Conservation (phyloP, 352 stramenopile genomes). For the Globisporangium paddicum region DNA sequence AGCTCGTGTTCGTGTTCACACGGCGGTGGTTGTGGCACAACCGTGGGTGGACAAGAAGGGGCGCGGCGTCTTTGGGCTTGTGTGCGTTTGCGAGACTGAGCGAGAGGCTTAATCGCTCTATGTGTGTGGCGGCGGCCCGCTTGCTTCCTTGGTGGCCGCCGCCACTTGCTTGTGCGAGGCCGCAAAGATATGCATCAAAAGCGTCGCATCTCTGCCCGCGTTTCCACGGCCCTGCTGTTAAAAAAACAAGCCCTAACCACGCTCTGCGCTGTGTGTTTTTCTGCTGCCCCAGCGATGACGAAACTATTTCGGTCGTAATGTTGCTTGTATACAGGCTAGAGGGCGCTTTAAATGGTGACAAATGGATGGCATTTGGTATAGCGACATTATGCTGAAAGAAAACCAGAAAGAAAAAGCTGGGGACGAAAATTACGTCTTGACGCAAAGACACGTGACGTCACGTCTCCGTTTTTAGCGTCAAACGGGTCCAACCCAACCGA, state of each 20-base stretch:
- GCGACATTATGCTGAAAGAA: too few species aligned
- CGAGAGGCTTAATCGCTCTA: not conserved
- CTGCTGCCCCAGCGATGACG: not conserved
- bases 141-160: not conserved
- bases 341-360: too few species aligned
- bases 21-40: not conserved
- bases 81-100: not conserved
- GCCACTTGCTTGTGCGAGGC: slow-evolving; percentile 2
- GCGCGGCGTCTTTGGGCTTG: slow-evolving; percentile 2
- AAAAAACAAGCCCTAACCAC: slow-evolving; percentile 12
- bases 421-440: too few species aligned
- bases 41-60: not conserved
- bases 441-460: not conserved
- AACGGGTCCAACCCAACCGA: not conserved
- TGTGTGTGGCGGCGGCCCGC: not conserved
- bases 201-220: slow-evolving; percentile 12
- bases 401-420: too few species aligned
- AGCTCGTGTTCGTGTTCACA: not conserved
- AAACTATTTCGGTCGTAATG: not conserved
- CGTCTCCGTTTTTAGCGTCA: not conserved
- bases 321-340: too few species aligned
- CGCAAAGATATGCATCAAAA: slow-evolving; percentile 43
- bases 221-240: slow-evolving; percentile 1
- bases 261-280: slow-evolving; percentile 7
- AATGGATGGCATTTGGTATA: too few species aligned